Conservation (phyloP, 768 basidiomycete genomes). For the Russula foetens region DNA sequence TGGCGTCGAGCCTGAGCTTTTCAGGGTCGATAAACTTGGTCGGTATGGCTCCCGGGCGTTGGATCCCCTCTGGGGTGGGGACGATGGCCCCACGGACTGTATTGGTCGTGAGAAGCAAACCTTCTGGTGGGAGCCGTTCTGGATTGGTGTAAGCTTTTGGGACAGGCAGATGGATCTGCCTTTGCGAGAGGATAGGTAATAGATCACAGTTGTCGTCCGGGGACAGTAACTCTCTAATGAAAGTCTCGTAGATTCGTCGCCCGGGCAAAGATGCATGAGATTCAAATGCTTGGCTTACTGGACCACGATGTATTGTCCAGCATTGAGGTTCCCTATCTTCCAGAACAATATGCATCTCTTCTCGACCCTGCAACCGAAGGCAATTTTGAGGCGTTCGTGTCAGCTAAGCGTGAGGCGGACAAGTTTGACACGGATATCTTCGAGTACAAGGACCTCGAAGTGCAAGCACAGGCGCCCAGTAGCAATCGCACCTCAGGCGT, state of each 20-base stretch:
- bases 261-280: conserved; percentile 95
- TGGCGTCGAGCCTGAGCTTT: conserved; percentile 47
- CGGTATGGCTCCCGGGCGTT: conserved; percentile 40
- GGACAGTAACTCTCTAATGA: background rate
- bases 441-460: conserved; percentile 35
- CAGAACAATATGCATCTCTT: conserved; percentile 32
- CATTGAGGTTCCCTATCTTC: conserved; percentile 78
- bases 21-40: conserved; percentile 37
- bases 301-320: conserved; percentile 87
- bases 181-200: conserved; percentile 68
- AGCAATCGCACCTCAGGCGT: conserved; percentile 33
- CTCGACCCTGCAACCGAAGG: conserved; percentile 16
- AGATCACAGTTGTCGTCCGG: conserved; percentile 13
- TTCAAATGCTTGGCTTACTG: conserved; percentile 87
- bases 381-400: conserved; percentile 13
- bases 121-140: conserved; percentile 90
- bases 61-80: conserved; percentile 73
- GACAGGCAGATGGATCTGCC: conserved; percentile 83
- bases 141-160: conserved; percentile 78
- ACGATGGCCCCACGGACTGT: conserved; percentile 37
- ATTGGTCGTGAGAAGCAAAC: conserved; percentile 38
- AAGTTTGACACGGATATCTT: conserved; percentile 71
- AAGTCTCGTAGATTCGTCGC: conserved; percentile 64
- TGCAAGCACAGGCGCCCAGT: conserved; percentile 27
- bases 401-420: conserved; percentile 51